These are phyloP conservation scores for Plasmodium ovale DNA, from an alignment of 169 alveolate genomes.

Conservation along the genomic window DNA sequence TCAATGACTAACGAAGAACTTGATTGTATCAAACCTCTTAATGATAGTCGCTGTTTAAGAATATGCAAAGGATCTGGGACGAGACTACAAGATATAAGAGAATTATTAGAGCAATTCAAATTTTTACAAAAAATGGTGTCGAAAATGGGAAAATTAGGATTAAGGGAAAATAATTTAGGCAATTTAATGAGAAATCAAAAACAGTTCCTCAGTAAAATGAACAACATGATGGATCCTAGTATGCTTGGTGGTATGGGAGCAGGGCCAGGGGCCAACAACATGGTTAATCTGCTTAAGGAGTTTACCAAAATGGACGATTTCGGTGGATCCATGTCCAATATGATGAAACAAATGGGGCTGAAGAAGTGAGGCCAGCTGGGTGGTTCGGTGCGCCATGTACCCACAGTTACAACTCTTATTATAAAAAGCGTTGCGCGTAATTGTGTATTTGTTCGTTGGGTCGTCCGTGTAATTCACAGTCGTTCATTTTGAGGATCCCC, in stretches of 20 bases:
- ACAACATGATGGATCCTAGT: slow-evolving; percentile 96
- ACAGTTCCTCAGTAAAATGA: slow-evolving; percentile 95
- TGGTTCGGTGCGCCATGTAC: neutral
- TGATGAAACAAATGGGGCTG: slow-evolving; percentile 78
- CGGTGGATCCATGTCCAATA: slow-evolving; percentile 71
- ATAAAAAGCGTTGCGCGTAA: too few relatives aligned
- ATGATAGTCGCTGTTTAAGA: slow-evolving; percentile 92
- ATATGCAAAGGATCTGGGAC: slow-evolving; percentile 98
- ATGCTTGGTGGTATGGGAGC: slow-evolving; percentile 96
- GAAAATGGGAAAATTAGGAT: slow-evolving; percentile 96
- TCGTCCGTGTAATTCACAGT: too few relatives aligned
- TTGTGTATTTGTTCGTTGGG: too few relatives aligned
- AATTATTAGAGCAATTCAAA: slow-evolving; percentile 96
- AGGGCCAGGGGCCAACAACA: slow-evolving; percentile 95
- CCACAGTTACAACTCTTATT: too few relatives aligned
- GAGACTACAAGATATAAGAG: slow-evolving; percentile 91
- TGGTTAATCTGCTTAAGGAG: slow-evolving; percentile 95
- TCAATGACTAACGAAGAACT: slow-evolving; percentile 97
- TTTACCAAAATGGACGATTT: slow-evolving; percentile 75
- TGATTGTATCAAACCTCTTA: slow-evolving; percentile 93
- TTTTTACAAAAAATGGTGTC: slow-evolving; percentile 96
- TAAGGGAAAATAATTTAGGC: slow-evolving; percentile 92
- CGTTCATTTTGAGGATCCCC: too few relatives aligned
- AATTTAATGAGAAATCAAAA: slow-evolving; percentile 95
- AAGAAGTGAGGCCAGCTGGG: slow-evolving; percentile 7